Evolutionary conservation across 2,329 filamentous ascomycete genomes (phyloP).

Genomic region (Fusarium buharicum): DNA sequence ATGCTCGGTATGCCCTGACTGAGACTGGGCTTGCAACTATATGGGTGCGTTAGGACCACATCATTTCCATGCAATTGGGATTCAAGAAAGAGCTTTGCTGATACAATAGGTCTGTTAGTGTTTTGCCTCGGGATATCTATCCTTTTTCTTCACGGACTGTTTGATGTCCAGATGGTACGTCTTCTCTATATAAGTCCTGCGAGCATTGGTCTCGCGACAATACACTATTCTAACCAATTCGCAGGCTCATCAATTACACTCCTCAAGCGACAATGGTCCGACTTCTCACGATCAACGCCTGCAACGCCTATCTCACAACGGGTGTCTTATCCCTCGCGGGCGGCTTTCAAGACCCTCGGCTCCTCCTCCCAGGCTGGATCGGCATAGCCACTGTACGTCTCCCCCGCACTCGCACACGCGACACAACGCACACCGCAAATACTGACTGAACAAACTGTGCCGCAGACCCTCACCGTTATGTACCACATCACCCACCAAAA

Average conservation of each 20-base stretch:
- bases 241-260: slow-evolving; percentile 84
- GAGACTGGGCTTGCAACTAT: slow-evolving; percentile 78
- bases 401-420: slow-evolving; percentile 2
- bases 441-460: slow-evolving; percentile 13
- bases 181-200: neutral
- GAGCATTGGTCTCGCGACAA: slow-evolving; percentile 3
- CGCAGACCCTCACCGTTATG: slow-evolving; percentile 74
- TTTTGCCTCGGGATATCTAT: slow-evolving; percentile 79
- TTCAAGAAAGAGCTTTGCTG: slow-evolving; percentile 9
- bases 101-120: slow-evolving; percentile 61
- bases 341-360: slow-evolving; percentile 74
- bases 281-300: slow-evolving; percentile 77
- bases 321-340: slow-evolving; percentile 76
- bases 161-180: slow-evolving; percentile 83
- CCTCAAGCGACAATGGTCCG: slow-evolving; percentile 83
- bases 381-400: slow-evolving; percentile 74
- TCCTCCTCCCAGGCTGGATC: slow-evolving; percentile 81
- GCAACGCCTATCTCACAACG: slow-evolving; percentile 80
- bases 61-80: neutral
- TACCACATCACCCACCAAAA: slow-evolving; percentile 83
- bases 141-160: slow-evolving; percentile 86
- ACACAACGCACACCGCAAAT: slow-evolving; percentile 19
- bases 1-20: slow-evolving; percentile 60
- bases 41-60: slow-evolving; percentile 66
- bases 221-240: slow-evolving; percentile 16